Base-by-base conservation (phyloP, 371 early-diverging fungal genomes). In the Mucor irregularis region DNA sequence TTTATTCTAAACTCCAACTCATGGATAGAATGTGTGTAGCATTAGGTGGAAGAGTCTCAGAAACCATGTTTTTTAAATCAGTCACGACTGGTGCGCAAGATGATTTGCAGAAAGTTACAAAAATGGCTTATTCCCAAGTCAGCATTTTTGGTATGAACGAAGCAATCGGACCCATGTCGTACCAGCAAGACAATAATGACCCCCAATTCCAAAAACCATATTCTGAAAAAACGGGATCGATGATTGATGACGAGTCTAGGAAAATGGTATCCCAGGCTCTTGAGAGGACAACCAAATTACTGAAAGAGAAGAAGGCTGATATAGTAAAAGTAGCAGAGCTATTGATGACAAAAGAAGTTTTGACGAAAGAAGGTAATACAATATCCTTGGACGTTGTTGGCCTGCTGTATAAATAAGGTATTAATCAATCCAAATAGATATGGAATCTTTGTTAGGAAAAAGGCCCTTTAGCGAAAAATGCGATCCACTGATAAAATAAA, bases 1-100 rank as follows among this genome's bases (percentile, higher is more conserved):
- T 99, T 57, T 93, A 95, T 66, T 92, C 94, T 19, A 91, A 90
- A n/a, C 84, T 84, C 29, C 97, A 98, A 66, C 81, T 99, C 40
- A 69, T 90, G 61, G 99, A 99, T 74, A 92, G 96, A 71, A 97
- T 97, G 94, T 92, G 92, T 66, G 97, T 98, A 97, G 93, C 99
- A 16, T 79, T 97, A n/a, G 99, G 96, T 38, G 97, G 99, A 1
- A 91, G 99, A 40, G 96, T 90, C 0, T 83, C 96, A 0, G 99
- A 99, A 73, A 82, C 91, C 54, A 85, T 98, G 55, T 97, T 98
- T 73, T 98, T 98, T 69, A 83, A 81, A 16, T 82, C 87, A 28
- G 83, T 95, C 56, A 95, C 95, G 11, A 94, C 95, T 0, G 95
- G 95, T 25, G 95, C 95, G 2, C 84, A 84, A 19, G 94, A 95